These are phyloP conservation scores for Scorias spongiosa DNA, from an alignment of 2,329 filamentous ascomycete species.

Conservation along the genomic window DNA sequence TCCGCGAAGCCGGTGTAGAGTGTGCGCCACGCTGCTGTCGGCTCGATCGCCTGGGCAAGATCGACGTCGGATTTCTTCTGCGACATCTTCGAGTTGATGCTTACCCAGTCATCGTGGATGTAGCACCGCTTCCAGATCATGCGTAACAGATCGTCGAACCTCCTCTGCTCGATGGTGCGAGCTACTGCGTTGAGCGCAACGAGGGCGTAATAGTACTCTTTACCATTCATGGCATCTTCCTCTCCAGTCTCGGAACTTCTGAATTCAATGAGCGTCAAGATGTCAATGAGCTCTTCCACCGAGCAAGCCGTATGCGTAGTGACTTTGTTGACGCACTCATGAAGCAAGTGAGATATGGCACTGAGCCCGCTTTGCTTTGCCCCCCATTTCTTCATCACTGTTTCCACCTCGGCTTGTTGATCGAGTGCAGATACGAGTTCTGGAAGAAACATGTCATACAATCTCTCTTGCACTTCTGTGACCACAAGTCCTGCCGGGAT, in stretches of 20 bases:
- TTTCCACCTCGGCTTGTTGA: constrained; percentile 57
- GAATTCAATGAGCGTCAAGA: constrained; percentile 61
- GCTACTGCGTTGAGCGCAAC: constrained; percentile 37
- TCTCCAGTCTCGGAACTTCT: constrained; percentile 29
- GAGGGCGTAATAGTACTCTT: constrained; percentile 64
- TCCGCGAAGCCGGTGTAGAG: constrained; percentile 8
- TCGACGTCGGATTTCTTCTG: constrained; percentile 46
- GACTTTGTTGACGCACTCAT: constrained; percentile 53
- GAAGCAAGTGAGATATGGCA: constrained; percentile 56
- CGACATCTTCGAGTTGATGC: constrained; percentile 56
- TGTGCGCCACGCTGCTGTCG: constrained; percentile 33
- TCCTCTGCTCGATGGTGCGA: constrained; percentile 36
- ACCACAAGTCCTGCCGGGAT: constrained; percentile 46
- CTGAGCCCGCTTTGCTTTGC: constrained; percentile 39
- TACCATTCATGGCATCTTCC: constrained; percentile 34
- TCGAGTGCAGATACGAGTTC: constrained; percentile 62
- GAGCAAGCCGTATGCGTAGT: constrained; percentile 55
- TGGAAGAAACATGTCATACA: constrained; percentile 57
- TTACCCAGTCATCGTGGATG: constrained; percentile 70
- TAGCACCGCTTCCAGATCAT: constrained; percentile 83
- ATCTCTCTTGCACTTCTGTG: constrained; percentile 62
- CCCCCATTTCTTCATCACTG: constrained; percentile 55
- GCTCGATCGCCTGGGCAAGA: constrained; percentile 42
- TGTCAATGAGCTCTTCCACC: constrained; percentile 47
- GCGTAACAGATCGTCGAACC: constrained; percentile 39